Base-by-base conservation (phyloP, 805 yeast species). In the Tanozyma kutaoensis region DNA sequence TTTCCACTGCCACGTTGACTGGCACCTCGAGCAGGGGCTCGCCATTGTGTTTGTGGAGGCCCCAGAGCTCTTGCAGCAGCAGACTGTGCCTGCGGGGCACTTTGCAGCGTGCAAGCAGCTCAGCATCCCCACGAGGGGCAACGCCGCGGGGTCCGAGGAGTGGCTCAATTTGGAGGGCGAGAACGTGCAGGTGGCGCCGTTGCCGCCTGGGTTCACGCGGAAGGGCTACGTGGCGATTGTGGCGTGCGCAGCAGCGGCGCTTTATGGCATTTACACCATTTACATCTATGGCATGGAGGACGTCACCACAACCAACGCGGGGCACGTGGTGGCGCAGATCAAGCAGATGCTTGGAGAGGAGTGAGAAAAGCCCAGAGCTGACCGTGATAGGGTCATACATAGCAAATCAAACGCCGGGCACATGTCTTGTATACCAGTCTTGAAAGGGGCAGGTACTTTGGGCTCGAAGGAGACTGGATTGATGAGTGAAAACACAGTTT, bases 1-100 rank as follows among this genome's bases (percentile, higher is more conserved):
- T 34, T 79, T 85, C 73, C 96, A 85, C 48, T 85, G 96, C 52
- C 94, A 81, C 45, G 69, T 79, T 29, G 88, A 79, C 43, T 79
- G 85, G 77, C 93, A 79, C 52, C 66, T 79, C 48, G 76, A 72
- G 39, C 91, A 79, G 55, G 93, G 93, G 16, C 60, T 79, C 29
- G 86, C 86, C 6, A 58, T 77, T 27, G 69, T 71, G 2, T 66
- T 79, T 20, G 58, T 79, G 23, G 93, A 79, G 49, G 80, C 78
- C 17, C 88, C 91, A 13, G 41, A 57, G 28, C 55, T 58, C 20
- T 45, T 77, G 19, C 65, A 66, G 38, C 24, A 26, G 15, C 40
- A 44, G 14, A 27, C 34, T 11, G 42, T 74, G 4, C 68, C 71
- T 8, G 50, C 50, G 0, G 63, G 69, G 24, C 77, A 67, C 42